phyloP scores from a whole-genome alignment of 331 rosid genomes.

The Malus hybrid region DNA sequence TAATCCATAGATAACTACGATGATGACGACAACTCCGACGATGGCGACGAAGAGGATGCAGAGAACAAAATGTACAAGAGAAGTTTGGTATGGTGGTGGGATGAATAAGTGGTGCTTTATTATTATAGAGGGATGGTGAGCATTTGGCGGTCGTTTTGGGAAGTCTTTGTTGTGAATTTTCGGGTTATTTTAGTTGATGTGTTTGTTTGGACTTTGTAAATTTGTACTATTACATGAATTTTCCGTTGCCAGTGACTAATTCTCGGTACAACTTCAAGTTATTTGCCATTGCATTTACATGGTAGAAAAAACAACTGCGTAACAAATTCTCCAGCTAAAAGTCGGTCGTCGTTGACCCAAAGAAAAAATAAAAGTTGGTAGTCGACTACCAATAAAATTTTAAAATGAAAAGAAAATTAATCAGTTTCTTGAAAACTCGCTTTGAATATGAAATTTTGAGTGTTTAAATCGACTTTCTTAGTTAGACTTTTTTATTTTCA shows the following conservation, averaged over 20 bases:
- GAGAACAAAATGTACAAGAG: not conserved
- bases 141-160: constrained; percentile 12
- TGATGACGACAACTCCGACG: too few species aligned
- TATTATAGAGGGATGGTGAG: not conserved
- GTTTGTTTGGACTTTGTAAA: not conserved
- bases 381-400: not conserved
- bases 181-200: not conserved
- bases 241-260: not conserved
- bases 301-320: not conserved
- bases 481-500: too few species aligned
- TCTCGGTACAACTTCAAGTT: not conserved
- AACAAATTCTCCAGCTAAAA: not conserved
- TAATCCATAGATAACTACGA: not conserved
- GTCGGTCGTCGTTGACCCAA: not conserved
- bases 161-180: not conserved
- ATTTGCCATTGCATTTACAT: not conserved
- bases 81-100: not conserved
- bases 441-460: too few species aligned
- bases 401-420: too few species aligned
- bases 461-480: too few species aligned
- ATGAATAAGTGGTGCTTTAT: not conserved
- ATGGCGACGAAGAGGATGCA: not conserved
- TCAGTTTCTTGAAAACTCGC: too few species aligned
- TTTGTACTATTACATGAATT: too few species aligned
- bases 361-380: not conserved